Evolutionary conservation across 768 basidiomycete genomes (phyloP).

Genomic region (Mycena amicta): DNA sequence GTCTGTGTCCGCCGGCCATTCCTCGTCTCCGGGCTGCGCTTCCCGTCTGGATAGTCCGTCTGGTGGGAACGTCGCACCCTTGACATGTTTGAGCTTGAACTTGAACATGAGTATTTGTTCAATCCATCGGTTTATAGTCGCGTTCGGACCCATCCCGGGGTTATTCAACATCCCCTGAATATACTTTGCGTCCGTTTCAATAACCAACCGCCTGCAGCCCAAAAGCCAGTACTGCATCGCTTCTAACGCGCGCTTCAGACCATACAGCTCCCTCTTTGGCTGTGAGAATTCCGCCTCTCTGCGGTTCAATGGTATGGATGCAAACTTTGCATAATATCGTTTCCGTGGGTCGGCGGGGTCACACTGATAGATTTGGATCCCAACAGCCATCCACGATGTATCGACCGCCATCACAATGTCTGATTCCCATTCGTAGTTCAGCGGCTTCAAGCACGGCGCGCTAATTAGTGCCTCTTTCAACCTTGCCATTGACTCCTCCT

Average conservation of each 20-base stretch:
- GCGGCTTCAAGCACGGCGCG: slow-evolving; percentile 22
- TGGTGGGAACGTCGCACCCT: slow-evolving; percentile 5
- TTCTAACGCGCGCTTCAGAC: slow-evolving; percentile 14
- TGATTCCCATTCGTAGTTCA: slow-evolving; percentile 28
- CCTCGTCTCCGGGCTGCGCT: slow-evolving; percentile 1
- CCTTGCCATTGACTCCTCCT: slow-evolving; percentile 20
- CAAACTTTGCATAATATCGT: slow-evolving; percentile 25
- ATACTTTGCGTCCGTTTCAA: slow-evolving; percentile 25
- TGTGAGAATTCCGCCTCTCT: slow-evolving; percentile 19
- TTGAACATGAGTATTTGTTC: slow-evolving; percentile 20
- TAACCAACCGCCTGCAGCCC: slow-evolving; percentile 9
- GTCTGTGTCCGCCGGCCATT: neutral
- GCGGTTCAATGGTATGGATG: slow-evolving; percentile 25
- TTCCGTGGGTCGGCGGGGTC: slow-evolving; percentile 4
- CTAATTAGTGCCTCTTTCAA: slow-evolving; percentile 17
- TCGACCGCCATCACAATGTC: slow-evolving; percentile 33
- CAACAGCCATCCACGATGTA: slow-evolving; percentile 15
- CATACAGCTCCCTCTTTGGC: slow-evolving; percentile 32
- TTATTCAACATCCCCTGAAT: slow-evolving; percentile 17
- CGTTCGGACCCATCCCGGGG: slow-evolving; percentile 20
- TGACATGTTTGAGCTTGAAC: slow-evolving; percentile 20
- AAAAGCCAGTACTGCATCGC: slow-evolving; percentile 18
- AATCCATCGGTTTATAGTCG: slow-evolving; percentile 26
- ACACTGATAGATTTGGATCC: slow-evolving; percentile 16
- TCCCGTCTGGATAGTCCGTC: slow-evolving; percentile 23